Percentiles rank a stretch among this genome's conserved stretches.
These are phyloP conservation scores for Neurospora intermedia DNA, from an alignment of 495 filamentous ascomycete species.

Conservation along the genomic window DNA sequence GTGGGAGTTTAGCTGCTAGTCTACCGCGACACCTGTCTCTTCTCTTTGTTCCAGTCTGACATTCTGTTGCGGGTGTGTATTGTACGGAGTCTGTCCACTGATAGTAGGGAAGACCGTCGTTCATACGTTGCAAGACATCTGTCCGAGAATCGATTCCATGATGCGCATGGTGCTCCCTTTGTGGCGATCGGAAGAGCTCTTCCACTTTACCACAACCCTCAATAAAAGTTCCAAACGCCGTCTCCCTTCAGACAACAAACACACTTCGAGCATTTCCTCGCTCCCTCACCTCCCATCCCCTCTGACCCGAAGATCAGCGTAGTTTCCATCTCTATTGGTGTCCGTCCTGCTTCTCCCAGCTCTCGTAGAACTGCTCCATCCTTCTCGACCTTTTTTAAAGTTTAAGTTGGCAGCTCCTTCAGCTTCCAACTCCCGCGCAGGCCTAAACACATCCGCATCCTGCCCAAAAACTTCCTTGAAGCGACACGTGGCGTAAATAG, in stretches of 20 bases:
- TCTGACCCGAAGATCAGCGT: neutral
- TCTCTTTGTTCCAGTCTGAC: neutral
- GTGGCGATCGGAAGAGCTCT: neutral
- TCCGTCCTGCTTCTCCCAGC: conserved; percentile 1
- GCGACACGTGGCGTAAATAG: conserved; percentile 3
- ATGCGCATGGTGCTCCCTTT: neutral
- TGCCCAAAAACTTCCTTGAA: conserved; percentile 6
- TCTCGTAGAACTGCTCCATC: neutral
- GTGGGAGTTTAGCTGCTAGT: conserved; percentile 13
- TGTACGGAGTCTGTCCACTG: neutral
- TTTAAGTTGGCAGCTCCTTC: conserved; percentile 4
- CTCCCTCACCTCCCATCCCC: conserved; percentile 8
- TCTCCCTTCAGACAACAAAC: neutral
- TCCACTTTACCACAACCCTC: neutral
- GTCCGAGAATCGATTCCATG: neutral
- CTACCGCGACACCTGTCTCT: neutral
- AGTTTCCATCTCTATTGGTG: conserved; percentile 25
- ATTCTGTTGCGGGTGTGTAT: neutral
- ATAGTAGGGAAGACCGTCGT: neutral
- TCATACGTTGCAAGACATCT: neutral
- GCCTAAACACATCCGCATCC: conserved; percentile 26
- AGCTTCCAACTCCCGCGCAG: conserved; percentile 34
- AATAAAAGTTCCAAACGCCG: neutral
- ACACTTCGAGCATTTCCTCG: neutral
- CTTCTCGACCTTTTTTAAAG: neutral